Evolutionary conservation across 2,329 filamentous ascomycete genomes (phyloP), one percentile per base, ranked within the genome.

Genomic region (Nectriaceae sp.): DNA sequence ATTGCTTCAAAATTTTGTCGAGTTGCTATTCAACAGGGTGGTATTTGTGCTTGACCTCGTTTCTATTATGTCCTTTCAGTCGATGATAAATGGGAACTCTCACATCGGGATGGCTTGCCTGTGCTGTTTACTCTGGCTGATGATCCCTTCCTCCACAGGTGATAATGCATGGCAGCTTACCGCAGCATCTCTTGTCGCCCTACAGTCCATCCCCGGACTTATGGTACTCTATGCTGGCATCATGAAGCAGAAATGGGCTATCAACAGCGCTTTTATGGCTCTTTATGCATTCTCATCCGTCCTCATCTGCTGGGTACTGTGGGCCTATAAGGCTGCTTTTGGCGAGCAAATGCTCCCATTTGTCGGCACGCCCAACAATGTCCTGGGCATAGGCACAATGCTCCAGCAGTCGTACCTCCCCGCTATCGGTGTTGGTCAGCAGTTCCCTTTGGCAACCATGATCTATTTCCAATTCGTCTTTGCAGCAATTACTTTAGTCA

Each of bases 391-490:
- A 21, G 19, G 43, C 19, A 47, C 45, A 3, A 52, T 52, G 49
- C 49, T 52, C 6, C 21, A 44, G 15, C 49, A 52, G 16, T 52
- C 49, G 2, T 52, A 52, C 24, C 49, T 52, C 1, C 49, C 49
- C 1, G 42, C 49, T 8, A 52, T 52, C 18, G 49, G 49, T 15
- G 33, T 52, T 6, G 49, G 49, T 2, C 45, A 52, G 22, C 49
- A 52, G 21, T 52, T 52, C 24, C 49, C 49, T 4, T 13, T 48
- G 15, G 49, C 49, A 1, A 52, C 49, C 10, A 52, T 52, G 49
- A 44, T 52, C 4, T 52, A 52, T 21, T 52, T 52, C 42, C 49
- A 52, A 19, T 52, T 52, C 21, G 49, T 52, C n/a, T 52, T 52
- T 21, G 49, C 49, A 16, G 49, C 49, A n/a, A 52, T 52, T 20